Evolutionary conservation across 2,329 filamentous ascomycete species (phyloP).

Genomic region (Fusarium fracticaudum): DNA sequence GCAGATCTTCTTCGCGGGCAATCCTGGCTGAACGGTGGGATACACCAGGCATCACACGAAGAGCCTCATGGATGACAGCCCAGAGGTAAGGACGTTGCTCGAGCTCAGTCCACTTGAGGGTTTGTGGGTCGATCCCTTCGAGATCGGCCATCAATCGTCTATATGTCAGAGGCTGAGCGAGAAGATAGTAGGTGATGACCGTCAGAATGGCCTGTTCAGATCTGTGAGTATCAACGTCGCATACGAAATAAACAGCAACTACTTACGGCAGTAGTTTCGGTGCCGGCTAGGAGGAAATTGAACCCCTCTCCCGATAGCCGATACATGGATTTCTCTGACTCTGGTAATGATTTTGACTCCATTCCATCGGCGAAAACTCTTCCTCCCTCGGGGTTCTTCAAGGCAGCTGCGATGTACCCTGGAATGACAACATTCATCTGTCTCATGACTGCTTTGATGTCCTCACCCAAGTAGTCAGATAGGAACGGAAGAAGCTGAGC

Average conservation of each 20-base stretch:
- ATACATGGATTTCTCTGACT: constrained; percentile 49
- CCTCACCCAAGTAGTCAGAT: constrained; percentile 19
- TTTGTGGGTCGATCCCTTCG: constrained; percentile 36
- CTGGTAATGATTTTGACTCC: constrained; percentile 42
- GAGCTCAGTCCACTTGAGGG: constrained; percentile 45
- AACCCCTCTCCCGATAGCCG: constrained; percentile 52
- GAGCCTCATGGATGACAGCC: constrained; percentile 50
- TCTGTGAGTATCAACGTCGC: accelerated
- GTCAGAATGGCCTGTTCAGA: constrained; percentile 39
- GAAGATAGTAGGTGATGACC: constrained; percentile 49
- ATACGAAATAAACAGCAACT: accelerated
- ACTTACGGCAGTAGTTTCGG: constrained; percentile 51
- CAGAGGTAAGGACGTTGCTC: constrained; percentile 51
- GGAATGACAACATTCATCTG: constrained; percentile 32
- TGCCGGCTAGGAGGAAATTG: constrained; percentile 50
- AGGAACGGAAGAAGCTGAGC: constrained; percentile 6
- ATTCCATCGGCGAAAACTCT: constrained; percentile 30
- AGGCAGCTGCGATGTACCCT: constrained; percentile 1
- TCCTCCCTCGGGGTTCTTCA: constrained; percentile 16
- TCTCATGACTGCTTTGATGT: constrained; percentile 24
- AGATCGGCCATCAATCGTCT: constrained; percentile 45
- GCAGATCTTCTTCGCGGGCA: constrained; percentile 41
- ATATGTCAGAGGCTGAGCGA: constrained; percentile 47
- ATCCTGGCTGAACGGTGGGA: constrained; percentile 38
- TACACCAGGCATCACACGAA: constrained; percentile 48